These are phyloP conservation scores for Coemansia sp. DNA, from an alignment of 192 early-diverging fungal genomes.

Conservation along the genomic window DNA sequence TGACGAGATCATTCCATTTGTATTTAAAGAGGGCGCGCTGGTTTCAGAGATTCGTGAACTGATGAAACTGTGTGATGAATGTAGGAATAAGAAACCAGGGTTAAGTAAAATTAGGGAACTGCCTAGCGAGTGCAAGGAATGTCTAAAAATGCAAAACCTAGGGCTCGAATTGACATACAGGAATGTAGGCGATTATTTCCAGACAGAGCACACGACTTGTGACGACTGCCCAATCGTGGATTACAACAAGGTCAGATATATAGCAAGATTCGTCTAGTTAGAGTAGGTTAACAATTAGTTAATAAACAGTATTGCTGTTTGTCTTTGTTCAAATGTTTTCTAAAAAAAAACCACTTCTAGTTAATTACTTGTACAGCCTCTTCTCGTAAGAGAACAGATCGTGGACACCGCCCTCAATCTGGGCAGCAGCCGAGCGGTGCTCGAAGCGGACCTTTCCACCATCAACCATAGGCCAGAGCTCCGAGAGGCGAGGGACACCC, in stretches of 20 bases:
- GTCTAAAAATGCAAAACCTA: no score
- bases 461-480: conserved; percentile 71
- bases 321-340: neutral
- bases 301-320: neutral
- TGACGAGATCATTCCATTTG: neutral
- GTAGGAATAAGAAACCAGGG: neutral
- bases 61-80: neutral
- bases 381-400: conserved; percentile 85
- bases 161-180: neutral
- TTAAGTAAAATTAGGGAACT: no score
- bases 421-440: conserved; percentile 90
- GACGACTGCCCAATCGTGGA: neutral
- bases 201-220: neutral
- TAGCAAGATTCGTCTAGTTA: neutral
- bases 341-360: neutral
- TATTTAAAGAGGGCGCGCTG: neutral
- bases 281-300: neutral
- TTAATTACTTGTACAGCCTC: conserved; percentile 61
- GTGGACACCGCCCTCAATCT: conserved; percentile 97
- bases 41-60: neutral
- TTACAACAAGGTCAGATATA: no score
- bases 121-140: no score
- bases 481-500: conserved; percentile 70
- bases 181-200: neutral
- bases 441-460: conserved; percentile 87